Conservation (phyloP, 2,329 filamentous ascomycete genomes). For the Fusarium torreyae region DNA sequence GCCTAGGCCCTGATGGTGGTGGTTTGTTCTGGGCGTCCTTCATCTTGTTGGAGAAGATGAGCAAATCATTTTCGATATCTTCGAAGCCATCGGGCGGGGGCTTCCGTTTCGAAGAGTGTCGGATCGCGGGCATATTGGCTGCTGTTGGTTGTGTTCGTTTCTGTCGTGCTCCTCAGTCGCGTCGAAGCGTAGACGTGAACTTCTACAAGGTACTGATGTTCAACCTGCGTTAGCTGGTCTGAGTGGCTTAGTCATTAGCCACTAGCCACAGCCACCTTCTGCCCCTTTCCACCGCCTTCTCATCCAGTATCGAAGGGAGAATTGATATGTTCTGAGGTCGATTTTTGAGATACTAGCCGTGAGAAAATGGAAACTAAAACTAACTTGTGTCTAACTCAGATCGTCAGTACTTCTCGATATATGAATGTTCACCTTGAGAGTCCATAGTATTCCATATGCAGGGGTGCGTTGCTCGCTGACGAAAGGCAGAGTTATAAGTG, state of each 20-base stretch:
- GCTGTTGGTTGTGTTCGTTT: conserved; percentile 6
- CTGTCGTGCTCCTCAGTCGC: conserved; percentile 2
- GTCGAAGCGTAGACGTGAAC: conserved; percentile 2
- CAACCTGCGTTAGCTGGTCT: not conserved
- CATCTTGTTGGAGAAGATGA: conserved; percentile 92
- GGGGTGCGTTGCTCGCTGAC: conserved; percentile 37
- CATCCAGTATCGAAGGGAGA: no score
- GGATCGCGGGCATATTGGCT: conserved; percentile 79
- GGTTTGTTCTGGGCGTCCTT: conserved; percentile 95
- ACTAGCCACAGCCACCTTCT: not conserved
- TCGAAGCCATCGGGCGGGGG: conserved; percentile 88
- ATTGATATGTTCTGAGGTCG: not conserved
- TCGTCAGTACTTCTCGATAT: no score
- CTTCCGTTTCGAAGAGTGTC: conserved; percentile 83
- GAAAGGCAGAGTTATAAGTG: conserved; percentile 42
- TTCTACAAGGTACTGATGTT: not conserved
- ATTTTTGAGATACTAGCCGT: no score
- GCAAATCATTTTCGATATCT: conserved; percentile 88
- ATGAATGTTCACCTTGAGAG: no score
- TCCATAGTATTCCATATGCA: not conserved
- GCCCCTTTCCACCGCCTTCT: not conserved
- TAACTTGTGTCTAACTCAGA: no score
- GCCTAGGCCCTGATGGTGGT: conserved; percentile 82
- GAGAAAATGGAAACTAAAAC: no score
- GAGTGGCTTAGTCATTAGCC: not conserved